Conservation (phyloP, 768 basidiomycete genomes). For the Podaxis pistillaris region DNA sequence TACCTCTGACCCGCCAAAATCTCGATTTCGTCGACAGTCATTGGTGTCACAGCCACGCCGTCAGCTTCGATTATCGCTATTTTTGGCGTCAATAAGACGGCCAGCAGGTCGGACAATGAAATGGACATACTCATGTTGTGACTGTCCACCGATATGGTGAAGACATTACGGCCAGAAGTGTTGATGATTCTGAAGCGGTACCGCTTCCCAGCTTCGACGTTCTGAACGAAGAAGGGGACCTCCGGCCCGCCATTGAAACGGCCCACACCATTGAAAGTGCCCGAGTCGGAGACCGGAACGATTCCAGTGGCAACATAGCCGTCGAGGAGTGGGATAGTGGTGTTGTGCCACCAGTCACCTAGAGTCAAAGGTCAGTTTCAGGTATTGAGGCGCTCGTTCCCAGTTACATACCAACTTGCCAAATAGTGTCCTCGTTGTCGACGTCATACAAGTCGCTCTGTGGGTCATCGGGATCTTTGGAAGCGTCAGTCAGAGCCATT, state of each 20-base stretch:
- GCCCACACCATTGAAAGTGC: conserved; percentile 37
- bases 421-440: conserved; percentile 42
- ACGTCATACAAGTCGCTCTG: conserved; percentile 27
- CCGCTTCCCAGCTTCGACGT: conserved; percentile 29
- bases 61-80: conserved; percentile 23
- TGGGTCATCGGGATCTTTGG: conserved; percentile 36
- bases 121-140: conserved; percentile 32
- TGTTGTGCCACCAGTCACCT: conserved; percentile 34
- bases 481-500: background rate
- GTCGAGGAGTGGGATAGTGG: conserved; percentile 19
- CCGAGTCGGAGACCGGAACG: conserved; percentile 27
- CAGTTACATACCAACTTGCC: conserved; percentile 28
- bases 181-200: conserved; percentile 28
- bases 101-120: conserved; percentile 28
- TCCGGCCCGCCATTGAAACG: conserved; percentile 33
- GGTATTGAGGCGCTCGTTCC: conserved; percentile 25
- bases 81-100: conserved; percentile 9
- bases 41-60: conserved; percentile 25
- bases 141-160: conserved; percentile 42
- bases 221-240: conserved; percentile 29
- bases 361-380: conserved; percentile 32
- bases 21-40: conserved; percentile 32
- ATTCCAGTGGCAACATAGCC: conserved; percentile 18
- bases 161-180: conserved; percentile 29
- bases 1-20: conserved; percentile 33